Percentiles rank a stretch among this genome's conserved stretches.
Evolutionary conservation across 352 stramenopile genomes (phyloP).

Genomic region (Phytophthora rubi): DNA sequence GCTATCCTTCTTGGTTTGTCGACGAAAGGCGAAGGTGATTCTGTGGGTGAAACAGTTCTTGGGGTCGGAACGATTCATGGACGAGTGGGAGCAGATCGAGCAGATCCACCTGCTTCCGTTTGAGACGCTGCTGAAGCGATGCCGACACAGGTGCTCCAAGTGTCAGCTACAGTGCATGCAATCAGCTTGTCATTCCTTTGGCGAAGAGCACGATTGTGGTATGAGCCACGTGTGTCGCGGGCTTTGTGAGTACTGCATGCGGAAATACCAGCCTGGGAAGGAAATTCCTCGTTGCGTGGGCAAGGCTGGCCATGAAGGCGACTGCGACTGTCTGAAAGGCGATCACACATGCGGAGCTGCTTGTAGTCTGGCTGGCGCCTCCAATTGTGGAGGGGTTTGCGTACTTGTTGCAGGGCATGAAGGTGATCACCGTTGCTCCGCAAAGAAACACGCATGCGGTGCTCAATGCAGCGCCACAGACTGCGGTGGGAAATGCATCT

Average conservation of each 20-base stretch:
- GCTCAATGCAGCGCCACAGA: slow-evolving; percentile 36
- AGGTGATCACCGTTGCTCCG: slow-evolving; percentile 43
- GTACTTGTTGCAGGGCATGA: slow-evolving; percentile 34
- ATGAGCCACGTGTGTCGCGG: slow-evolving; percentile 46
- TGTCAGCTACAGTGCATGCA: slow-evolving; percentile 52
- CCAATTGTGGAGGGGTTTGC: slow-evolving; percentile 46
- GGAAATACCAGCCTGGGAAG: slow-evolving; percentile 18
- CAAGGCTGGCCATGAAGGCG: slow-evolving; percentile 44
- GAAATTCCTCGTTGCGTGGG: slow-evolving; percentile 34
- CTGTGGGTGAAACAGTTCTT: slow-evolving; percentile 43
- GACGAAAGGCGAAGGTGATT: slow-evolving; percentile 40
- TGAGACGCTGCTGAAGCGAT: slow-evolving; percentile 38
- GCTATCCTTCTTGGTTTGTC: slow-evolving; percentile 45
- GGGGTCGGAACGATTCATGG: slow-evolving; percentile 38
- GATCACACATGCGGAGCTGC: slow-evolving; percentile 45
- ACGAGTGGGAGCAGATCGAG: slow-evolving; percentile 43
- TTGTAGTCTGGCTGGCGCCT: slow-evolving; percentile 33
- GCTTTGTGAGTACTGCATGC: slow-evolving; percentile 45
- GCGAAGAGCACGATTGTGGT: slow-evolving; percentile 47
- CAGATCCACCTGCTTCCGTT: slow-evolving; percentile 32
- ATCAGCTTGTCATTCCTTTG: slow-evolving; percentile 36
- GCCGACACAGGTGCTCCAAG: slow-evolving; percentile 35
- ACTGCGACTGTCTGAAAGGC: slow-evolving; percentile 45
- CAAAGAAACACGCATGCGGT: slow-evolving; percentile 43
- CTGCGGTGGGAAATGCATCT: slow-evolving; percentile 42